Evolutionary conservation across 805 yeast genomes (phyloP), one percentile per base, ranked within the genome.

Genomic region (Barnettozyma siamensis): DNA sequence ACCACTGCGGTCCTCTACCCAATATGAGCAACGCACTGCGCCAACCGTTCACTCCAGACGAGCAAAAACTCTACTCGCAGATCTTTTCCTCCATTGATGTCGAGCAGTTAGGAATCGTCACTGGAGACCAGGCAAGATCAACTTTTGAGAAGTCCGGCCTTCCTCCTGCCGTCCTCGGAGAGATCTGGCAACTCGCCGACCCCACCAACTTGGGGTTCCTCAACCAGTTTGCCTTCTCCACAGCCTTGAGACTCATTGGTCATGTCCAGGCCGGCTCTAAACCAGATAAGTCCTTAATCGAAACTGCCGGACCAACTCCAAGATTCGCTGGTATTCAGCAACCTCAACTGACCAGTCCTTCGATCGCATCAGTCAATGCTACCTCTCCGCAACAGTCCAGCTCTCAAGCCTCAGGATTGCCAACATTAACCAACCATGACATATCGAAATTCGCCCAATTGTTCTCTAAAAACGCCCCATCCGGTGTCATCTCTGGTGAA

Each of bases 171-270:
- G 66, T 75, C 24, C 69, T 93, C 28, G 95, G 96, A 9, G 93
- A 88, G 62, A 81, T 93, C 48, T 93, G 99, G 99, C 89, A 85
- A 60, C 60, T 84, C 28, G 88, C 96, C n/a, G 99, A 93, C 64
- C 74, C 76, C n/a, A 80, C 78, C 44, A 88, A 88, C 65, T 72
- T 79, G 48, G 99, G 99, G 0, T 84, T 81, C 55, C 69, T 93
- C 48, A 83, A 82, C 51, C 86, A 81, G 57, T 70, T 74, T 42
- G 91, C 89, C 20, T 93, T 93, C 63, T 76, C 84, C 47, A 74
- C 79, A 40, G 96, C 97, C 17, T 73, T 93, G 78, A 76, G 99
- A 59, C 68, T 88, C 50, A 85, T 93, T 54, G 95, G 94, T 21
- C 85, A 87, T 58, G 80, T 86, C 34, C 98, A 93, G 66, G 61